phyloP scores from a whole-genome alignment of 805 yeast genomes.

The Hanseniaspora valbyensis region DNA sequence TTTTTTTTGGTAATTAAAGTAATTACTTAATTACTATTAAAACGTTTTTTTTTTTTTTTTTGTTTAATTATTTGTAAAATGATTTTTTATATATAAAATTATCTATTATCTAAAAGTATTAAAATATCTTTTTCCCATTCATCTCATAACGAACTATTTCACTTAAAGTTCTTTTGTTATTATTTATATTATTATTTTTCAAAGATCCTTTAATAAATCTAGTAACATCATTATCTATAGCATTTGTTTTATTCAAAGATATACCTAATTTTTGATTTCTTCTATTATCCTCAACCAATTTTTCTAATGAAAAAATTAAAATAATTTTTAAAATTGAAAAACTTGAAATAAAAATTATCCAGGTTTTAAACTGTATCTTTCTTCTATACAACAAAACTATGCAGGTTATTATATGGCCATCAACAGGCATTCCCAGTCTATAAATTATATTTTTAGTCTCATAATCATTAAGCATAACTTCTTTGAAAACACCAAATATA shows the following conservation, averaged over 20 bases:
- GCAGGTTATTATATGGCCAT: conserved; percentile 9
- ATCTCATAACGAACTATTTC: conserved; percentile 6
- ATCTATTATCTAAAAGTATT: no score
- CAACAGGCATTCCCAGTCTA: conserved; percentile 14
- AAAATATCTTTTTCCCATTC: conserved; percentile 15
- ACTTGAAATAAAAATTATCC: not conserved
- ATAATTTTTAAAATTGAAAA: not conserved
- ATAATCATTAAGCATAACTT: conserved; percentile 8
- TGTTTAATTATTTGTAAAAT: no score
- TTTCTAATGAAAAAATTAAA: conserved; percentile 1
- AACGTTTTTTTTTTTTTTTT: no score
- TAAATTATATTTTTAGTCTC: not conserved
- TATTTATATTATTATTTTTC: not conserved
- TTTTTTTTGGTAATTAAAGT: no score
- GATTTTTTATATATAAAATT: no score
- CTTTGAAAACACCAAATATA: not conserved
- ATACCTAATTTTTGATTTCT: not conserved
- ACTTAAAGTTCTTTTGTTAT: not conserved
- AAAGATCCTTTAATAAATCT: conserved; percentile 6
- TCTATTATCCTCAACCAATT: not conserved
- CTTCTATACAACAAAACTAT: conserved; percentile 11
- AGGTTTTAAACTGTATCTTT: not conserved
- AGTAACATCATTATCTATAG: not conserved
- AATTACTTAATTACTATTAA: no score
- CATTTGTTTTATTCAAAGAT: not conserved